Conservation (phyloP, 768 basidiomycete species). For the Lactifluus hygrophoroides region DNA sequence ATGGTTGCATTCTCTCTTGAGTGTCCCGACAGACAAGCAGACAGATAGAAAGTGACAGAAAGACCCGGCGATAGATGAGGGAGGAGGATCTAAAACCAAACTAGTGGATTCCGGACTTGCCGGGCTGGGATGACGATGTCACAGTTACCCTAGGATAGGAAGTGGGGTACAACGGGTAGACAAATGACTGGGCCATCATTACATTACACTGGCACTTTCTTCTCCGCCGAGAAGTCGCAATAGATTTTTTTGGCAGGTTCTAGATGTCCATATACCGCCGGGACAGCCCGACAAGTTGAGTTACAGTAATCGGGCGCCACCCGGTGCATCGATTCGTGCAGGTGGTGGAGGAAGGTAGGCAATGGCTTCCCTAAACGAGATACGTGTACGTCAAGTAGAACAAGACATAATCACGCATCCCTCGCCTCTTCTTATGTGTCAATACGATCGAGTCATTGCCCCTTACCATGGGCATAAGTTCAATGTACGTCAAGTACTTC, state of each 20-base stretch:
- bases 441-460: background rate
- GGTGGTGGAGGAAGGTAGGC: background rate
- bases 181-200: background rate
- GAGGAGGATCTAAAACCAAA: background rate
- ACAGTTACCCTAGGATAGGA: background rate
- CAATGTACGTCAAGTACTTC: background rate
- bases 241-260: background rate
- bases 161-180: background rate
- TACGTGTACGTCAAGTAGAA: background rate
- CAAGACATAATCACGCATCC: background rate
- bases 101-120: background rate
- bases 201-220: no score
- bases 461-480: background rate
- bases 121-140: background rate
- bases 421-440: constrained; percentile 1
- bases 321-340: background rate
- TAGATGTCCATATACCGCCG: background rate
- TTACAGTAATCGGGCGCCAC: background rate
- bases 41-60: no score
- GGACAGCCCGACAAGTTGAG: background rate
- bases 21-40: background rate
- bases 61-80: background rate
- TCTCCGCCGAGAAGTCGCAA: background rate
- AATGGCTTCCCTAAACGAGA: background rate
- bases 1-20: background rate